A percentile compares a stretch with the other conserved stretches of the same genome.
Evolutionary conservation across 352 stramenopile genomes (phyloP).

Genomic region (Globisporangium camurandrum): DNA sequence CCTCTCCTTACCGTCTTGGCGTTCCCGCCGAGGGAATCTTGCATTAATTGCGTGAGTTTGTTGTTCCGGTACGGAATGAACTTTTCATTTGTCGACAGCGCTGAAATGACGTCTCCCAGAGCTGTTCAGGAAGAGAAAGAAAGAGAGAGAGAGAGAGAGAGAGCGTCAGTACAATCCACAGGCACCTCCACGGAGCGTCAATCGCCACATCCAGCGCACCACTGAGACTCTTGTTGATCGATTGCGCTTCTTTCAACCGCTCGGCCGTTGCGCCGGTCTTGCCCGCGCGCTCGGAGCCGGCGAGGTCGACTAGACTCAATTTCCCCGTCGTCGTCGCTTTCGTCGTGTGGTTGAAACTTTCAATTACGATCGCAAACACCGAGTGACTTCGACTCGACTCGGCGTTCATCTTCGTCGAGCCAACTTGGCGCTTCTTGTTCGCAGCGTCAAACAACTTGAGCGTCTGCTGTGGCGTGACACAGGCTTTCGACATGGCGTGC

Average conservation of each 20-base stretch:
- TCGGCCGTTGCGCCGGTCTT: constrained; percentile 85
- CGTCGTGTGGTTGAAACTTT: constrained; percentile 87
- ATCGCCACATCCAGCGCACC: too few species aligned
- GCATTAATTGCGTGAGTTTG: constrained; percentile 91
- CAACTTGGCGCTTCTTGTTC: constrained; percentile 87
- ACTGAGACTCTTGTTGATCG: constrained; percentile 89
- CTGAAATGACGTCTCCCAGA: constrained; percentile 89
- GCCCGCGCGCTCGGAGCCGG: constrained; percentile 79
- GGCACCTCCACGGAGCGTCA: too few species aligned
- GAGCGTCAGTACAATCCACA: too few species aligned
- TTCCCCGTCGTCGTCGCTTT: constrained; percentile 78
- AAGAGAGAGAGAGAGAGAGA: too few species aligned
- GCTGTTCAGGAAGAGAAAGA: too few species aligned
- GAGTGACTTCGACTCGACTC: constrained; percentile 87
- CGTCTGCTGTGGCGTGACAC: constrained; percentile 60
- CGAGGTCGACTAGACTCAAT: constrained; percentile 84
- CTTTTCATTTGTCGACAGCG: constrained; percentile 86
- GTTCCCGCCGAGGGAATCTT: constrained; percentile 91
- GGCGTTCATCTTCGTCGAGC: constrained; percentile 91
- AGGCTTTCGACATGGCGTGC: constrained; percentile 77
- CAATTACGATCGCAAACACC: constrained; percentile 84
- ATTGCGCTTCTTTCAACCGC: constrained; percentile 80
- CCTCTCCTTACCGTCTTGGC: constrained; percentile 86
- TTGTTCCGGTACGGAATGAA: constrained; percentile 93
- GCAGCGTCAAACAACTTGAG: constrained; percentile 81